Conservation (phyloP, 139 green algal genomes). For the Auxenochlorella pyrenoidosa region DNA sequence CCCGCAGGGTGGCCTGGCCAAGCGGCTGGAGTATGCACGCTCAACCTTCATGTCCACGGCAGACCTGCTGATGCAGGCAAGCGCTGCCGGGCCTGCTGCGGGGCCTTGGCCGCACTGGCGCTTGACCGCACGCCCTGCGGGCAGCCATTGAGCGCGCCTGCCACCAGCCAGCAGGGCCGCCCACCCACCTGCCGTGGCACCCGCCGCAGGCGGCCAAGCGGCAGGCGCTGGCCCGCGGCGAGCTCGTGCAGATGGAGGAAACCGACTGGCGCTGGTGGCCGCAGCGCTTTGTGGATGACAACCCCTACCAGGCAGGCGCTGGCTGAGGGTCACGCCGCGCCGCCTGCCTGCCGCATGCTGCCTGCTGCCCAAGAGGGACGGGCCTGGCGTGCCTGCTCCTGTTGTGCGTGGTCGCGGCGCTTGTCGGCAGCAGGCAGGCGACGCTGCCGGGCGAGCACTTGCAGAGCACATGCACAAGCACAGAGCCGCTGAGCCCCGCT, state of each 20-base stretch:
- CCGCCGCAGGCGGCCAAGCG: constrained; percentile 7
- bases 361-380: not conserved
- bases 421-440: no score
- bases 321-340: not conserved
- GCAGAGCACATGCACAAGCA: no score
- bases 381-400: not conserved
- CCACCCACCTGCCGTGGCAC: not conserved
- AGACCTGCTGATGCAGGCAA: constrained; percentile 30
- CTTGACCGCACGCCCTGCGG: not conserved
- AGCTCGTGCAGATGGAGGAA: not conserved
- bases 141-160: not conserved
- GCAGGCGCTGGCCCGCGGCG: not conserved
- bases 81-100: no score
- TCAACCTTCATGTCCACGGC: constrained; percentile 16
- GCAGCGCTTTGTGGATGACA: not conserved
- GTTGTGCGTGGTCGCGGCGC: no score
- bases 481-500: no score
- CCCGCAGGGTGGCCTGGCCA: constrained; percentile 6
- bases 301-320: constrained; percentile 18
- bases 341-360: no score
- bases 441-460: no score
- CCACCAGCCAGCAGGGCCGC: not conserved
- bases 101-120: no score
- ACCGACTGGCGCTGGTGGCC: constrained; percentile 45
- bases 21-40: constrained; percentile 33